Evolutionary conservation across 331 rosid genomes (phyloP), one percentile per base, ranked within the genome.

Genomic region (Quercus phellos): DNA sequence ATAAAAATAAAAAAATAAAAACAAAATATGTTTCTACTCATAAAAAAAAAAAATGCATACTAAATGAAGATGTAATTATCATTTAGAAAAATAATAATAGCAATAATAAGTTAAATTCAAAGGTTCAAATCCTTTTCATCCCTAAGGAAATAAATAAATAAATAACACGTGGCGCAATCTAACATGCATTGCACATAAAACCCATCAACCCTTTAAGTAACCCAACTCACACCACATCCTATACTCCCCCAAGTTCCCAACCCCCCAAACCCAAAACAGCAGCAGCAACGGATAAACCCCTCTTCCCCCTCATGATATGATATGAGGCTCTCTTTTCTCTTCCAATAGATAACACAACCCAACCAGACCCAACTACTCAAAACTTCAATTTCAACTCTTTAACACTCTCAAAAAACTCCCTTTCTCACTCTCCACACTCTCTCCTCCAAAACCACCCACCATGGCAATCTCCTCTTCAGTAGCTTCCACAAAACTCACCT

Each of bases 381-480:
- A 38, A 2, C 10, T 35, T 35, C 43, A 35, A 35, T 7, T 38
- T 8, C 46, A 38, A 38, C 46, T 38, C 11, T 38, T 35, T 87
- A 84, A 76, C 89, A 83, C 22, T 21, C 26, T 5, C 6, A 38
- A 35, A 13, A 13, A 56, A 13, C 58, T 53, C 67, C 5, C 21
- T 78, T 34, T 67, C 55, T 6, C 10, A 55, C 46, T 24, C 74
- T 76, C 73, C 46, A 38, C 46, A 8, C 2, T 18, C 67, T 32
- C 51, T 63, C 9, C 63, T 63, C 3, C 55, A 51, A 1, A 16
- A 5, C 27, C 67, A 21, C 71, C 9, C 34, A 73, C 50, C n/a
- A 91, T 91, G 97, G 93, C 95, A 43, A 72, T 90, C 55, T 87
- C 94, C 2, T 74, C 70, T 5, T 42, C 92, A 4, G 84, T 88